A percentile compares a stretch with the other conserved stretches of the same genome.
Conservation (phyloP, 441 rosid genomes). For the Oxalis stricta region DNA sequence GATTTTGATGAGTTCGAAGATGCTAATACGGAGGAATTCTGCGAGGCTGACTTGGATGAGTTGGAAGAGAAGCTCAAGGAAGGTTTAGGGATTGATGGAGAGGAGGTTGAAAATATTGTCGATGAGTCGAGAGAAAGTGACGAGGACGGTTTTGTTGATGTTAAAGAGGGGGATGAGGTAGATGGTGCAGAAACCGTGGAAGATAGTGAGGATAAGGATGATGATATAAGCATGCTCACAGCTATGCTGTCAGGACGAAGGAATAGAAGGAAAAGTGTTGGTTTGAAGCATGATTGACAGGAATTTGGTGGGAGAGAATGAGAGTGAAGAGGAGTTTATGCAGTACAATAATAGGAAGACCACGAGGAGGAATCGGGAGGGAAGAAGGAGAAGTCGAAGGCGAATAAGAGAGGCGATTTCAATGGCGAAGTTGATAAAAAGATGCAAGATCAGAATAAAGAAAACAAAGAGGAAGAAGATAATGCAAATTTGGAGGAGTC, state of each 20-base stretch:
- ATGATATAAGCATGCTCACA: constrained; percentile 49
- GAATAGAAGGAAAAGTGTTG: constrained; percentile 28
- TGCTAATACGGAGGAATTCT: constrained; percentile 17
- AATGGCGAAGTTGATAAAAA: constrained; percentile 17
- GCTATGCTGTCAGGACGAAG: constrained; percentile 51
- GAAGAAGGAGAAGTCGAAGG: constrained; percentile 44
- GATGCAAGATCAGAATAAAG: constrained; percentile 19
- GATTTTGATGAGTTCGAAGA: constrained; percentile 11
- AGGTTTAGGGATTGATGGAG: constrained; percentile 20
- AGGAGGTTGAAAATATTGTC: constrained; percentile 13
- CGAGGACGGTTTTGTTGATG: constrained; percentile 30
- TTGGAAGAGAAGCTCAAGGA: constrained; percentile 36
- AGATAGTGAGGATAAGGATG: constrained; percentile 30
- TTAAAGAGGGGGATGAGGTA: constrained; percentile 16
- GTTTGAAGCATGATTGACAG: constrained; percentile 19
- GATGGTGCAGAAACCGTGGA: constrained; percentile 3
- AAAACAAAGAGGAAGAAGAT: constrained; percentile 17
- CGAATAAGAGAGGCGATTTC: constrained; percentile 15
- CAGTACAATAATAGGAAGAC: constrained; percentile 47
- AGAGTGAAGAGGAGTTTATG: constrained; percentile 29
- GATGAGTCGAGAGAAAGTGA: constrained; percentile 22
- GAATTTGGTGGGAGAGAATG: constrained; percentile 17
- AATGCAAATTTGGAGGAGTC: constrained; percentile 19
- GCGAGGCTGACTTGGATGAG: constrained; percentile 20
- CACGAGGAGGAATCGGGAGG: constrained; percentile 38